Base-by-base conservation (phyloP, 2,329 filamentous ascomycete species). In the Fusarium bulbicola region DNA sequence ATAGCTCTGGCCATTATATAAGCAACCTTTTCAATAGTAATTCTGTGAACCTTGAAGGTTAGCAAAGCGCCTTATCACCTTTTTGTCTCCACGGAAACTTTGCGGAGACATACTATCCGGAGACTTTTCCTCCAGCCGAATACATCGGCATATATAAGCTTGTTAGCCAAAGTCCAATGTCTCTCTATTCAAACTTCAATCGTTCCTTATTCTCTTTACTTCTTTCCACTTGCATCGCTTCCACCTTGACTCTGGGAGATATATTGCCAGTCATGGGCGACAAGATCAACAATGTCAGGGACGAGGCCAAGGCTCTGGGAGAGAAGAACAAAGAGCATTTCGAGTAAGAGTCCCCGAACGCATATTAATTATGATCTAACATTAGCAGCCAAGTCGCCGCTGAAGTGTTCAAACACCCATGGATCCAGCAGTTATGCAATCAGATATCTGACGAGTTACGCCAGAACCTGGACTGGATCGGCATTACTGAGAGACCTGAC, bases 101-200 rank as follows among this genome's bases (percentile, higher is more conserved):
- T 52, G 32, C n/a, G 30, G 49, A 52, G 49, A 52, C 49, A 52
- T 52, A 52, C 30, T 52, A 12, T 20, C 13, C 49, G 30, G 49
- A 52, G 49, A 52, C 49, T 12, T 52, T 52, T 52, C 0, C 0
- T 36, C 3, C 18, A 52, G 49, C 30, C 20, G 13, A 36, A 21
- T 30, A 6, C 18, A 8, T 12, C 30, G 6, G 16, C 1, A 8
- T 36, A 52, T 36, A 36, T 6, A 26, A 7, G 18, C 30, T 8
- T 12, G 5, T 26, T 26, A 3, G 6, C 18, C 13, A 12, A 11
- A 2, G 4, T 3, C 2, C 4, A 12, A 26, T 26, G 0, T 5
- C 0, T 15, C 12, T 15, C 7, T 8, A 6, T 6, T 26, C 11
- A 4, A 8, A 4, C 2, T 24, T 15, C 5, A 20, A 15, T 15